Evolutionary conservation across 139 green algal species (phyloP), one percentile per base, ranked within the genome.

Genomic region (Monoraphidium neglectum): DNA sequence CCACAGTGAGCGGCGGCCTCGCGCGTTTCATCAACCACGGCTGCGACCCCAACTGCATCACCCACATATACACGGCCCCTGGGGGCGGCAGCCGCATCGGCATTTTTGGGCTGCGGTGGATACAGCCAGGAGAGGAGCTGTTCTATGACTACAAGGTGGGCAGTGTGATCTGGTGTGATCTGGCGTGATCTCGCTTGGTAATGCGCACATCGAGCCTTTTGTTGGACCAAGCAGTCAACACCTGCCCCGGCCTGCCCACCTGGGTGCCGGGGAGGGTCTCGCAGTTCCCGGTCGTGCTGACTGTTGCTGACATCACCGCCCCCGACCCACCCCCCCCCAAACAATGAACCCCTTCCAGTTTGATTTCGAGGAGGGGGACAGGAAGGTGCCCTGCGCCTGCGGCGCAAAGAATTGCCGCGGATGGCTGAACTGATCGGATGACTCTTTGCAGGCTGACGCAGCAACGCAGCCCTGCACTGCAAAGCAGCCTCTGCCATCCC

Each of bases 31-130:
- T 98, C 85, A 98, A 98, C 84, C 93, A 98, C 91, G 87, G 77
- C 60, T 98, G 93, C 79, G 90, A 96, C 28, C 93, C 93, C 51
- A 98, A 98, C 88, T 96, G 91, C 85, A 89, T 88, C 82, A 93
- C 93, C 30, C 88, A 61, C 87, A 88, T 96, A 46, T 71, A 84
- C 61, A 73, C 38, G 3, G 73, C 87, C 4, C 77, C 86, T 3
- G 89, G 87, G 18, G n/a, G 71, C 33, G 56, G 56, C 12, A 87
- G 87, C 60, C 81, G 91, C 62, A 94, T 97, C 36, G 87, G 80
- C 74, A 97, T 97, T 68, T 96, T 93, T 77, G 84, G 90, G 57
- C 91, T 89, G 82, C 70, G 85, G 28, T 37, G 61, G 51, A 92
- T 97, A 26, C 69, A 74, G 10, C 38, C 62, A 12, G 87, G 87